phyloP scores from a whole-genome alignment of 2,329 filamentous ascomycete genomes.

The Lachnellula willkommii region DNA sequence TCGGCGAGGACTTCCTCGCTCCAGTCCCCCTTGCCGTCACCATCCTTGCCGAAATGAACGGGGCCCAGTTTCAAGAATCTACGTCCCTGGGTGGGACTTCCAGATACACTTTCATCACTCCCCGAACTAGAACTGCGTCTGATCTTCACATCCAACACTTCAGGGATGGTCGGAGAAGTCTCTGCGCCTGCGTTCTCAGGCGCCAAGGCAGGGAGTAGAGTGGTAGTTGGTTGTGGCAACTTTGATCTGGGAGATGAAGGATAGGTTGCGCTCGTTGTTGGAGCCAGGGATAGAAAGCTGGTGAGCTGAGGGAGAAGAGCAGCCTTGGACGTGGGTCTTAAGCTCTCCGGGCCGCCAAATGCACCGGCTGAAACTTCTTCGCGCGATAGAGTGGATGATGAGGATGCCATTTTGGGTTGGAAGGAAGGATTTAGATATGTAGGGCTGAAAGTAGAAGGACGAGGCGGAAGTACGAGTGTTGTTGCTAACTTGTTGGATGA shows the following conservation, averaged over 20 bases:
- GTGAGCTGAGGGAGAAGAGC: conserved; percentile 6
- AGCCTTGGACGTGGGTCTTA: conserved; percentile 16
- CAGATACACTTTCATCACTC: conserved; percentile 7
- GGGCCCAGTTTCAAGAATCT: conserved; percentile 28
- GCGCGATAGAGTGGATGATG: conserved; percentile 5
- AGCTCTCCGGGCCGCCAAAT: conserved; percentile 15
- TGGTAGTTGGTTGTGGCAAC: neutral
- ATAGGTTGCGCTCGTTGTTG: conserved; percentile 24
- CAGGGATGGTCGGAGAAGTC: neutral
- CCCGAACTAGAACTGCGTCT: conserved; percentile 18
- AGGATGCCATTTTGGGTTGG: conserved; percentile 14
- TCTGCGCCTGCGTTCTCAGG: neutral
- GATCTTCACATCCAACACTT: conserved; percentile 8
- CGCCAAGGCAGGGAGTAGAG: neutral
- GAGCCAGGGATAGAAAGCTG: conserved; percentile 28
- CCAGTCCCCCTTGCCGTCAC: conserved; percentile 24
- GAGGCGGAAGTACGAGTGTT: neutral
- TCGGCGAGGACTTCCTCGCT: conserved; percentile 25
- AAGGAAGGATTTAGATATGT: conserved; percentile 1
- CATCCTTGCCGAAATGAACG: conserved; percentile 22
- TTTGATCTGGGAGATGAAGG: conserved; percentile 12
- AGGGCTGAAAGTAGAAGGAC: neutral
- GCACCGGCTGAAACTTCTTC: conserved; percentile 14
- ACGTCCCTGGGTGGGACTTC: conserved; percentile 7
- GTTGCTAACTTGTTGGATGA: neutral